Evolutionary conservation across 352 stramenopile species (phyloP).

Genomic region (Hyaloperonospora arabidopsidis): DNA sequence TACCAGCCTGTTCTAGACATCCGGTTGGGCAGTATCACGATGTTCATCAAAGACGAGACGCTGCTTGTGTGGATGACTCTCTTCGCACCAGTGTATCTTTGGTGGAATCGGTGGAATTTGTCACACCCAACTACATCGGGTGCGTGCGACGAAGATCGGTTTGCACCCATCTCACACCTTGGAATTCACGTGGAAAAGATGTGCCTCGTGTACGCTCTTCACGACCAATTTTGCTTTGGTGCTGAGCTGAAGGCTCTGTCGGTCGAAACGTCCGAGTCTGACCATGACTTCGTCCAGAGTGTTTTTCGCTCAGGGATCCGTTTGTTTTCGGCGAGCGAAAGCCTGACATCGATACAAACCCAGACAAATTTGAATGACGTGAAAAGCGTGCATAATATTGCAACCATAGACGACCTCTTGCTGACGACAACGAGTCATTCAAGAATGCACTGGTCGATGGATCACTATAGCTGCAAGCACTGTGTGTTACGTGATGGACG

Average conservation of each 20-base stretch:
- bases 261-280: constrained; percentile 30
- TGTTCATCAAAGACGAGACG: constrained; percentile 69
- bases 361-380: constrained; percentile 19
- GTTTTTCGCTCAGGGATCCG: constrained; percentile 27
- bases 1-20: constrained; percentile 57
- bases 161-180: constrained; percentile 64
- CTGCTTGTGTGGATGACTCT: constrained; percentile 73
- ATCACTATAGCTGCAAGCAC: constrained; percentile 43
- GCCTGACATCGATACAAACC: constrained; percentile 25
- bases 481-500: constrained; percentile 15
- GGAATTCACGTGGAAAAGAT: constrained; percentile 40
- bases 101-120: constrained; percentile 79
- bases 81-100: constrained; percentile 69
- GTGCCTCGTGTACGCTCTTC: constrained; percentile 46
- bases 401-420: constrained; percentile 25
- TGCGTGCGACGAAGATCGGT: constrained; percentile 35
- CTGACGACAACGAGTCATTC: constrained; percentile 45
- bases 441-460: constrained; percentile 39
- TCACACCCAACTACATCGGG: constrained; percentile 57
- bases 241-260: constrained; percentile 30
- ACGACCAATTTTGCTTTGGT: constrained; percentile 57
- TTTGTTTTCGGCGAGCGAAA: constrained; percentile 34
- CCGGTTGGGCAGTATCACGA: constrained; percentile 39
- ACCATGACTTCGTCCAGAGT: constrained; percentile 29
- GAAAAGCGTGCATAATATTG: constrained; percentile 35